Evolutionary conservation across 2,329 filamentous ascomycete genomes (phyloP), one percentile per base, ranked within the genome.

Genomic region (Penicillium paneum): DNA sequence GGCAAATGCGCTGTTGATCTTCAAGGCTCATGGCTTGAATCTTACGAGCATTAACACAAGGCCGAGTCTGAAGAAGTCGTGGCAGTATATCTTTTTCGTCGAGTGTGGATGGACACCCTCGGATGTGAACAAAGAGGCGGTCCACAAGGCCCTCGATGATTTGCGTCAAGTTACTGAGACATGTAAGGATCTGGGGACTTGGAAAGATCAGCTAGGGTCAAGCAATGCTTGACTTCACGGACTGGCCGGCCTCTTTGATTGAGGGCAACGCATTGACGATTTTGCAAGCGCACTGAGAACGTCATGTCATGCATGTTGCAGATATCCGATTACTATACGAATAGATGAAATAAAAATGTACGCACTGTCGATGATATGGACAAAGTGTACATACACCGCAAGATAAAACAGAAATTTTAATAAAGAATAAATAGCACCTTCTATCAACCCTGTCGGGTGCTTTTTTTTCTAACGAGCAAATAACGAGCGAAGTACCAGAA

Each of bases 51-150:
- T 97, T 72, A 92, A 91, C 70, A 91, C 89, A 61, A 77, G 93
- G 60, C 93, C 93, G 5, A 91, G 89, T 65, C 82, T 89, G 52
- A 78, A 82, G 36, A 76, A 78, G 62, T 84, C 88, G 19, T 97
- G 96, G 83, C 86, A 95, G 70, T 97, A 97, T 75, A 83, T 97
- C 35, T 97, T 97, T 76, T 92, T 97, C 69, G 86, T 97, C 29
- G 93, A 97, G 78, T 91, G 96, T 65, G 83, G 88, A 70, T 87
- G 88, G 13, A 55, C 59, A n/a, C 57, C 62, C 7, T 64, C 64
- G 11, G 57, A 56, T 21, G 62, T 68, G 46, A 66, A 67, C 50
- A 57, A 58, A 47, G 67, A 69, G 21, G 61, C 63, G 11, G 70
- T 70, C 29, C 52, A 67, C 7, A 59, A 61, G 8, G 65, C 75